Conservation (phyloP, 257 asterid species). For the Solanum ahanhuiri region DNA sequence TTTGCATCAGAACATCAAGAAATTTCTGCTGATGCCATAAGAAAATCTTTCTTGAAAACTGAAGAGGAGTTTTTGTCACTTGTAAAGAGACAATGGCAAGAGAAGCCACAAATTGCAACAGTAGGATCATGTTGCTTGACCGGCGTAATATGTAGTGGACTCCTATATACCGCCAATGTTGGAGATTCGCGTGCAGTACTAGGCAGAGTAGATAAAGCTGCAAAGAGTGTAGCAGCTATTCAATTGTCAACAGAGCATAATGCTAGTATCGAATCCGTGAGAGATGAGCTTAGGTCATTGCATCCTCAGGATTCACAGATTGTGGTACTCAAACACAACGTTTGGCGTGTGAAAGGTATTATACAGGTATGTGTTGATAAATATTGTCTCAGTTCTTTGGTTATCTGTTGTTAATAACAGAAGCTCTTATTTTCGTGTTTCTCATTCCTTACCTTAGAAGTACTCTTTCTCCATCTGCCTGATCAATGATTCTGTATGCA, state of each 20-base stretch:
- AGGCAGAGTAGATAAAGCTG: conserved; percentile 50
- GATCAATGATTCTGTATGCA: not conserved
- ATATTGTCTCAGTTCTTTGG: not conserved
- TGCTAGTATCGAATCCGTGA: conserved; percentile 57
- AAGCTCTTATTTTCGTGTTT: not conserved
- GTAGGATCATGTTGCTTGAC: conserved; percentile 93
- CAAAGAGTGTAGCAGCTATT: conserved; percentile 46
- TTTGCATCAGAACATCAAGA: conserved; percentile 58
- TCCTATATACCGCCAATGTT: conserved; percentile 64
- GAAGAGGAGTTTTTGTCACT: conserved; percentile 73
- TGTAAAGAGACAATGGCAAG: conserved; percentile 60
- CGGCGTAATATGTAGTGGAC: conserved; percentile 65
- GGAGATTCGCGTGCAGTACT: conserved; percentile 90
- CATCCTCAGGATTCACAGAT: conserved; percentile 80
- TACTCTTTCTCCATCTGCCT: not conserved
- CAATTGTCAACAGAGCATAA: conserved; percentile 86
- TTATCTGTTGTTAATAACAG: not conserved
- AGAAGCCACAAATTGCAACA: conserved; percentile 73
- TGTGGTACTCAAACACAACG: conserved; percentile 73
- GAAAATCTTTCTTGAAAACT: conserved; percentile 71
- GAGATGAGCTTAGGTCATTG: conserved; percentile 58
- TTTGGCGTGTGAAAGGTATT: conserved; percentile 95
- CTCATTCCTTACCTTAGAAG: not conserved
- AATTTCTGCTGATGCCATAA: conserved; percentile 56
- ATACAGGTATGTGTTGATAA: conserved; percentile 54